Evolutionary conservation across 1,284 basidiomycete genomes (phyloP).

Genomic region (Neolentinus lepideus): DNA sequence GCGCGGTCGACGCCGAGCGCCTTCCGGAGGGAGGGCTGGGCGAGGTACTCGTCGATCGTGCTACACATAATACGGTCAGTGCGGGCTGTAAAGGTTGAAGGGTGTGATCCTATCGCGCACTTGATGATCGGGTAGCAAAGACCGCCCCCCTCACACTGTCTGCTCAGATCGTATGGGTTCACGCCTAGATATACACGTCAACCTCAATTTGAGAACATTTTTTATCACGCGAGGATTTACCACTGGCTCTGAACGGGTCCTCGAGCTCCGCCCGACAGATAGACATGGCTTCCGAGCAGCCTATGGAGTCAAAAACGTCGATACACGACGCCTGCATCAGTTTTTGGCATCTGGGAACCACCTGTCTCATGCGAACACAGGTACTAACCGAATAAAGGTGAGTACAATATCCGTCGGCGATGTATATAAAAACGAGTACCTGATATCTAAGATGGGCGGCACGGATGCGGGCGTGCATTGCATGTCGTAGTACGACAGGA

Average conservation of each 20-base stretch:
- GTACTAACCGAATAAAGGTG: conserved; percentile 14
- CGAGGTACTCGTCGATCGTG: conserved; percentile 39
- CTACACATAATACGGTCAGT: too few species aligned
- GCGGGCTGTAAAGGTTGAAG: too few species aligned
- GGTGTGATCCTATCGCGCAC: conserved; percentile 31
- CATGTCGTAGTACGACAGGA: conserved; percentile 32
- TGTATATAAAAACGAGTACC: conserved; percentile 11
- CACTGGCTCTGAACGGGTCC: conserved; percentile 15
- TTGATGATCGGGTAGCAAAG: conserved; percentile 42
- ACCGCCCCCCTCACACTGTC: conserved; percentile 37
- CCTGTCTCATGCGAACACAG: conserved; percentile 42
- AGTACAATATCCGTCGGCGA: not conserved
- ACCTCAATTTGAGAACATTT: not conserved
- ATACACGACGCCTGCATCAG: conserved; percentile 38
- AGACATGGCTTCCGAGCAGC: conserved; percentile 39
- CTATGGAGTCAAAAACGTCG: conserved; percentile 41
- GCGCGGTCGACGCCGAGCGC: conserved; percentile 47
- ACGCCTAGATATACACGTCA: conserved; percentile 14
- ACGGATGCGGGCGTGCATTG: conserved; percentile 41
- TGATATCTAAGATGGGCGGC: conserved; percentile 28
- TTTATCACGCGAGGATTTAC: conserved; percentile 11
- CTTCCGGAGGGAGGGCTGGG: conserved; percentile 37
- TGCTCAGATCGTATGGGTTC: conserved; percentile 59
- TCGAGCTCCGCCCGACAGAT: conserved; percentile 37
- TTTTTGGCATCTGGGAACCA: conserved; percentile 41